phyloP scores from a whole-genome alignment of 1,284 basidiomycete genomes.

The Hemileia vastatrix region DNA sequence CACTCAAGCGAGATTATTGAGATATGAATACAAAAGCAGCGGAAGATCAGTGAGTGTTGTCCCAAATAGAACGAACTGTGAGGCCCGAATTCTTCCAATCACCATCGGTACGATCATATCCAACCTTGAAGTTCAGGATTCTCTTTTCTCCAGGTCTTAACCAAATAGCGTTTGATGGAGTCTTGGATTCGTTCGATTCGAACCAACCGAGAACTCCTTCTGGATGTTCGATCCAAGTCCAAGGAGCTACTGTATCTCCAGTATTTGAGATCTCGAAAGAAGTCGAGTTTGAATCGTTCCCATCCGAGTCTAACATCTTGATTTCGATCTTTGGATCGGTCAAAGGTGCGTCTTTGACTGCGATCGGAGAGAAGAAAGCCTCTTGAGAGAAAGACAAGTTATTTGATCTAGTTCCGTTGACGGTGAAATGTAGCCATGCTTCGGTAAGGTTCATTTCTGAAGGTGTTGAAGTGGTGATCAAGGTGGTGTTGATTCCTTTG shows the following conservation, averaged over 20 bases:
- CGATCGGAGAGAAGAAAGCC: conserved; percentile 54
- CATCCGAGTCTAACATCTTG: no score
- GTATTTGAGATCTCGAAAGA: no score
- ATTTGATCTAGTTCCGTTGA: conserved; percentile 50
- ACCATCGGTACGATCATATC: background rate
- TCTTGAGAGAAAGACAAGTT: conserved; percentile 50
- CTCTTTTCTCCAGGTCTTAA: conserved; percentile 17
- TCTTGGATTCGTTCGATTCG: conserved; percentile 25
- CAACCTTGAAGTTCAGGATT: background rate
- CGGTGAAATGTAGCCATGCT: conserved; percentile 52
- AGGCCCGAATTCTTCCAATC: background rate
- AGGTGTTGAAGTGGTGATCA: conserved; percentile 48
- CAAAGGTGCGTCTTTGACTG: conserved; percentile 49
- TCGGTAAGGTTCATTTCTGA: conserved; percentile 47
- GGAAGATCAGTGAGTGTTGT: background rate
- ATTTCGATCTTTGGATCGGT: conserved; percentile 51
- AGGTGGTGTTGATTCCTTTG: conserved; percentile 51
- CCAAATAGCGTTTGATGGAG: conserved; percentile 24
- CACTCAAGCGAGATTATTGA: background rate
- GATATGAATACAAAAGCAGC: background rate
- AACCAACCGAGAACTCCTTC: conserved; percentile 53
- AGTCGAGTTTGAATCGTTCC: conserved; percentile 49
- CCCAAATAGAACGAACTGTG: background rate
- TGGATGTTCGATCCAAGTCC: conserved; percentile 56
- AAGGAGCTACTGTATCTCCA: conserved; percentile 51